These are phyloP conservation scores for Epichloe uncinata DNA, from an alignment of 2,329 filamentous ascomycete species.

Conservation along the genomic window DNA sequence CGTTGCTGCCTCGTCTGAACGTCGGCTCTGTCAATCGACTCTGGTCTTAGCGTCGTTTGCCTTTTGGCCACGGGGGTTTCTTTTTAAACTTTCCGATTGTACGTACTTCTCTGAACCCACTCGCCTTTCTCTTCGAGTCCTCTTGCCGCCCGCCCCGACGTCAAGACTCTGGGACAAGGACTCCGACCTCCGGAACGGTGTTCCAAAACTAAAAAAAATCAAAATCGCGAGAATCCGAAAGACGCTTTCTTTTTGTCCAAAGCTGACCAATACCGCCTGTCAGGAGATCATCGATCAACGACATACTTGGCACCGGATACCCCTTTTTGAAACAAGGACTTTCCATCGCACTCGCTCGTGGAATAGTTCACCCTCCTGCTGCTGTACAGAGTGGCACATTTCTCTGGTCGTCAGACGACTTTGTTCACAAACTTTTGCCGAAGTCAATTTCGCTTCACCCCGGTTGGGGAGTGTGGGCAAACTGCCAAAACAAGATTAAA, in stretches of 20 bases:
- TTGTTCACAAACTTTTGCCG: background rate
- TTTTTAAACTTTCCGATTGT: background rate
- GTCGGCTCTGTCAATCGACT: background rate
- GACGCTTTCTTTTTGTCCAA: background rate
- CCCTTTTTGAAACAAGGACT: background rate
- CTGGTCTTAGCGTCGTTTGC: background rate
- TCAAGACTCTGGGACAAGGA: background rate
- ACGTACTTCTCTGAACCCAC: background rate
- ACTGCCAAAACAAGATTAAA: slow-evolving; percentile 1
- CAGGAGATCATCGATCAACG: background rate
- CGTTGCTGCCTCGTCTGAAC: background rate
- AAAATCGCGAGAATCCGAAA: background rate
- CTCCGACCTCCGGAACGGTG: background rate
- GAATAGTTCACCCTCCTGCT: background rate
- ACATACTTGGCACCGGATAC: background rate
- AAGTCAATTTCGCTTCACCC: slow-evolving; percentile 5
- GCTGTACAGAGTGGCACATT: background rate
- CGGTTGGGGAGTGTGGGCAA: slow-evolving; percentile 9
- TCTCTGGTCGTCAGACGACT: slow-evolving; percentile 1
- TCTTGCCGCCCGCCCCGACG: background rate
- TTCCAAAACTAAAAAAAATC: background rate
- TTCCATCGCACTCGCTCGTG: background rate
- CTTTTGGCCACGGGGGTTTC: background rate
- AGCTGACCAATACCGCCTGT: background rate
- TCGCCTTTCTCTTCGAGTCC: background rate